Base-by-base conservation (phyloP, 192 early-diverging fungal species). In the Umbelopsis ramanniana region DNA sequence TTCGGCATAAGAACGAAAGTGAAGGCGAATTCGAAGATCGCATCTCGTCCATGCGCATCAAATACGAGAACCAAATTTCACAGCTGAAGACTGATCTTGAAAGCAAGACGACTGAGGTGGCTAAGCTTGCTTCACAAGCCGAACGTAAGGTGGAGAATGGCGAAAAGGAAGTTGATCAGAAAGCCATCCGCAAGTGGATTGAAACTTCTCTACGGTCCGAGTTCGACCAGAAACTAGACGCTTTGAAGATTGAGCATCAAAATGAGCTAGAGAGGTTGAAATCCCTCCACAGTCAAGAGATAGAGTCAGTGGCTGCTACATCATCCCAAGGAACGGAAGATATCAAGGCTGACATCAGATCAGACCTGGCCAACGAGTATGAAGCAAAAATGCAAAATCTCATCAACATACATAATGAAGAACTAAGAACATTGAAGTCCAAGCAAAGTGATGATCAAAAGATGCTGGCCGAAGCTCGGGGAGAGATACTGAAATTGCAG, bases 11-110 rank as follows among this genome's bases (percentile, higher is more conserved):
- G 33, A 63, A 63, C 33, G 57, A 63, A 19, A 63, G 57, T 14
- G 57, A 63, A n/a, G 57, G 57, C 0, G 57, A 63, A 35, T 63
- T 63, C 26, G 57, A 63, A 35, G 57, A 63, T 37, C 57, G 57
- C 12, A 63, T 63, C 26, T 63, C 57, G 2, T 29, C 57, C 35
- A 37, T 63, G 57, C 26, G 57, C 2, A 37, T 17, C 57, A 11
- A 63, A 37, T 63, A 63, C n/a, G 57, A 63, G 57, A 35, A 14
- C 2, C 57, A 63, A 19, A 63, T 63, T 14, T 63, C 57, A 3
- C 26, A 63, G 17, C 33, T 63, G 14, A 29, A 37, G 4, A 29
- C 6, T 12, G 57, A 63, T 37, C 35, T 63, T 0, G 29, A 37
- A 17, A 35, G 19, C n/a, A 35, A 29, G 57, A 63, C 15, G 12